Evolutionary conservation across 2,329 filamentous ascomycete genomes (phyloP), one percentile per base, ranked within the genome.

Genomic region (Cucurbitaria berberidis): DNA sequence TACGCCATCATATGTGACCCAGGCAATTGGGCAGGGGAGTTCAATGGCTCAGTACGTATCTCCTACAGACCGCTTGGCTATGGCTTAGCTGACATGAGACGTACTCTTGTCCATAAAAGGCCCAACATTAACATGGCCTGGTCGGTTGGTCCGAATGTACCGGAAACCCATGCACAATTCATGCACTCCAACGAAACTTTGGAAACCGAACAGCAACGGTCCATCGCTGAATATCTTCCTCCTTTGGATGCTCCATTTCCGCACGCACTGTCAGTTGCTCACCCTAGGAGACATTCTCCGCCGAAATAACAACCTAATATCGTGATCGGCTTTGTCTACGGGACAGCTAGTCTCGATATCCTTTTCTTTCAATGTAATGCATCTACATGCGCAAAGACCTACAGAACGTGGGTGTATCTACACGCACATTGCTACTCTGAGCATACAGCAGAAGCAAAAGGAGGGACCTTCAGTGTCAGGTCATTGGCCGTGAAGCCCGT

Each of bases 351-450:
- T 24, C 39, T n/a, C n/a, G 5, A 21, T 3, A 36, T 11, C 6
- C 43, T 32, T 10, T 9, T 29, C 3, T 40, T 41, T 27, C 34
- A 41, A 27, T 46, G 36, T 21, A 35, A 16, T 15, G 10, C 13
- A 5, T 36, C 43, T 4, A 8, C 21, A 16, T 45, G 48, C 38
- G 27, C 27, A 3, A 42, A 13, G 4, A 32, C 41, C 1, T 51
- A 39, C 19, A 18, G 6, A 22, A 32, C 45, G 11, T 46, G 22
- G 19, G 30, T 42, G 2, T 43, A 53, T 18, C 48, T 53, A 18
- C 26, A 43, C 8, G 22, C 44, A 8, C 51, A 57, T 15, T 54
- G 47, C 36, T 43, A 51, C 5, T 40, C 44, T 0, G 6, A 18
- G 3, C 55, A 57, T 30, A 36, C 27, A 1, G 2, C 21, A 10